Evolutionary conservation across 169 alveolate genomes (phyloP).

Genomic region (Plasmodium gaboni): DNA sequence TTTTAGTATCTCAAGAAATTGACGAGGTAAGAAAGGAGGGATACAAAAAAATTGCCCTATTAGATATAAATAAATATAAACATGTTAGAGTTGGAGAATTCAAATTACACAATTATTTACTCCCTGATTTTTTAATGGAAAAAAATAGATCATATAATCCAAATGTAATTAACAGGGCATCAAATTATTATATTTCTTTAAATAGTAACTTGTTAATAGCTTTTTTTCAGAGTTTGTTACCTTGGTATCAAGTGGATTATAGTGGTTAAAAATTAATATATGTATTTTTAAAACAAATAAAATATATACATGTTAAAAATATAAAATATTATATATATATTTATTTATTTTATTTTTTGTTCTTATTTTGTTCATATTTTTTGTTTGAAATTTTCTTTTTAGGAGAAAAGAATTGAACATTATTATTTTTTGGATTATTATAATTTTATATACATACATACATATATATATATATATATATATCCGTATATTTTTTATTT

Average conservation of each 20-base stretch:
- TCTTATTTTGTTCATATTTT: not conserved
- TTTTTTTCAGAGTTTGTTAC: conserved; percentile 57
- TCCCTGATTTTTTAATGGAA: conserved; percentile 68
- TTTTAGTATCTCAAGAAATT: conserved; percentile 14
- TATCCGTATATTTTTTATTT: not conserved
- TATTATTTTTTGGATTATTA: not conserved
- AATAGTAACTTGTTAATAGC: conserved; percentile 47
- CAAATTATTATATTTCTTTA: conserved; percentile 40
- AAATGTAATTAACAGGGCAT: not conserved
- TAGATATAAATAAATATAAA: conserved; percentile 52
- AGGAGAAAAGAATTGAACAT: too few relatives aligned
- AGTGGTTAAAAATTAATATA: conserved; percentile 17
- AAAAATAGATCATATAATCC: conserved; percentile 37
- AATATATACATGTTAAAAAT: not conserved
- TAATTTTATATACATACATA: not conserved
- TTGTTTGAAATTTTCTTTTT: too few relatives aligned
- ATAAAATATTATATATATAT: not conserved
- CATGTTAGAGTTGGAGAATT: conserved; percentile 56
- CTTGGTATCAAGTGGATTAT: conserved; percentile 75
- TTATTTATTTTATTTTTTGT: not conserved
- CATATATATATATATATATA: not conserved
- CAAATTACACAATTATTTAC: conserved; percentile 37
- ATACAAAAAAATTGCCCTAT: conserved; percentile 12
- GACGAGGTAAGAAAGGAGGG: conserved; percentile 16
- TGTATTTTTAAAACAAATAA: conserved; percentile 4